Evolutionary conservation across 306 rosid genomes (phyloP).

Genomic region (Sindora glabra): DNA sequence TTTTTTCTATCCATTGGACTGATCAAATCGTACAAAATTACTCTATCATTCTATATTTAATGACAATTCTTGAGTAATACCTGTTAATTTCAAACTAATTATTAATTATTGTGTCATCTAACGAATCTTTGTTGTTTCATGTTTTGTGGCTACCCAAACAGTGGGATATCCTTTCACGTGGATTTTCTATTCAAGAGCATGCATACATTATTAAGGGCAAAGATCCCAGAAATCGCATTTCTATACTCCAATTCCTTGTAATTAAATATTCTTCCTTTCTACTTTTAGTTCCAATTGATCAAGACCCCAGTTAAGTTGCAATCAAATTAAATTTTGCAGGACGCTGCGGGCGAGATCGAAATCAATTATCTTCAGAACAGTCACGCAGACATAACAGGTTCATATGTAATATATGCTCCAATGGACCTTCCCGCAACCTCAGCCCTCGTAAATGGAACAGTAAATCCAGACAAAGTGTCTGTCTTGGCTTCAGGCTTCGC

Average conservation of each 20-base stretch:
- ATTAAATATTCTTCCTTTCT: conserved; percentile 1
- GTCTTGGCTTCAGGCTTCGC: conserved; percentile 52
- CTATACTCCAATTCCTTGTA: conserved; percentile 36
- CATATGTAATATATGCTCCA: conserved; percentile 50
- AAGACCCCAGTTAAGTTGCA: background rate
- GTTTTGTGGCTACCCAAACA: conserved; percentile 2
- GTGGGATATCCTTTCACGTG: conserved; percentile 48
- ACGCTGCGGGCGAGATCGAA: conserved; percentile 8
- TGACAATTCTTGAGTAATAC: too few relatives aligned
- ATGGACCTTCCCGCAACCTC: conserved; percentile 17
- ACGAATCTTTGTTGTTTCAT: background rate
- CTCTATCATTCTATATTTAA: too few relatives aligned
- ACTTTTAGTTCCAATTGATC: background rate
- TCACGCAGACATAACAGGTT: conserved; percentile 26
- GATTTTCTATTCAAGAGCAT: conserved; percentile 9
- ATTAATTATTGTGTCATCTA: too few relatives aligned
- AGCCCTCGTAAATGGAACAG: conserved; percentile 28
- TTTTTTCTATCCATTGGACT: too few relatives aligned
- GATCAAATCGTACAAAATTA: too few relatives aligned
- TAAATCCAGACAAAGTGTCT: conserved; percentile 23
- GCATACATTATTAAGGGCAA: conserved; percentile 23
- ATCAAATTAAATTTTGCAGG: conserved; percentile 17
- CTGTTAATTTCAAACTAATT: too few relatives aligned
- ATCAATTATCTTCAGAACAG: conserved; percentile 46
- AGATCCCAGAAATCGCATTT: conserved; percentile 33